These are phyloP conservation scores for Aspergillus pseudoglaucus DNA, from an alignment of 2,329 filamentous ascomycete species.

Conservation along the genomic window DNA sequence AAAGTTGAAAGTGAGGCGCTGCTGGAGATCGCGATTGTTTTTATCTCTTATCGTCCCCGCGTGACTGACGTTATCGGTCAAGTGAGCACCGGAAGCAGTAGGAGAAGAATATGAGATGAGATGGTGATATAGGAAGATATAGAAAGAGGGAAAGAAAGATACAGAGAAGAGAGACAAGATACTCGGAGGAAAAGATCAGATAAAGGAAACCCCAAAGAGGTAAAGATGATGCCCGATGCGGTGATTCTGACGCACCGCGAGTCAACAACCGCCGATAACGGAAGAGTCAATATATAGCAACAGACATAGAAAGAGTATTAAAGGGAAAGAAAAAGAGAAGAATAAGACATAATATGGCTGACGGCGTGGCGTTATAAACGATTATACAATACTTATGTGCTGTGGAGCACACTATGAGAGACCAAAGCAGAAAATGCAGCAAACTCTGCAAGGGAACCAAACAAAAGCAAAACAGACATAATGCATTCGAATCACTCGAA, in stretches of 20 bases:
- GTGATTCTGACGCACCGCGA: not conserved
- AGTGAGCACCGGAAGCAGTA: not conserved
- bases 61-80: constrained; percentile 1
- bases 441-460: too few species aligned
- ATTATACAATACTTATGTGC: not conserved
- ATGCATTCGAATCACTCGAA: too few species aligned
- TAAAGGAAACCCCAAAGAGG: constrained; percentile 1
- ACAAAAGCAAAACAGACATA: too few species aligned
- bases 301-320: not conserved
- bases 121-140: not conserved
- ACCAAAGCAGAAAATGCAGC: too few species aligned
- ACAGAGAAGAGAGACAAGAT: not conserved
- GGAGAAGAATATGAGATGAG: not conserved
- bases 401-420: not conserved
- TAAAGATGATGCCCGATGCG: not conserved
- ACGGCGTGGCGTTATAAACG: not conserved
- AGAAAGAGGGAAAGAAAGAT: not conserved
- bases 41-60: constrained; percentile 15
- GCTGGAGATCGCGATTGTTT: not conserved
- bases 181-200: constrained; percentile 2
- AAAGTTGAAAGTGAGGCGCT: constrained; percentile 1
- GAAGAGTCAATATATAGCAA: not conserved
- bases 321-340: not conserved
- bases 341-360: not conserved
- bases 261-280: not conserved